These are phyloP conservation scores for Ceratobasidium sp. DNA, from an alignment of 1,284 basidiomycete species.

Conservation along the genomic window DNA sequence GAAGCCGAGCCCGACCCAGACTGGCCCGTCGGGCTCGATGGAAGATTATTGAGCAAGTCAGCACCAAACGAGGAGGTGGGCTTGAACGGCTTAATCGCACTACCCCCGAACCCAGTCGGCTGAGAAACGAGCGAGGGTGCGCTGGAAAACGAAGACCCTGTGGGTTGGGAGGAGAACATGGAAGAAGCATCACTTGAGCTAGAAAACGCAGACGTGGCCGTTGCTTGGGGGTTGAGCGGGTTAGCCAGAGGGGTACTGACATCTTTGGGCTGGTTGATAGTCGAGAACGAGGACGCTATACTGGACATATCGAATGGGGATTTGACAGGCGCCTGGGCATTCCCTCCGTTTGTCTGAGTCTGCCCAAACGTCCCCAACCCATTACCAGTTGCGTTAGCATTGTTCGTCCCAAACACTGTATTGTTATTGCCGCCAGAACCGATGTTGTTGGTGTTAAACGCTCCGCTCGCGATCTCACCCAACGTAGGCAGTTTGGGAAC, in stretches of 20 bases:
- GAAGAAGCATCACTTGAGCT: conserved; percentile 36
- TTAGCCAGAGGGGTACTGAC: conserved; percentile 34
- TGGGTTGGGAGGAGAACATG: conserved; percentile 41
- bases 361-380: conserved; percentile 41
- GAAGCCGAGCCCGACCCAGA: neutral
- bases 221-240: conserved; percentile 73
- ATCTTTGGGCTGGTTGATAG: conserved; percentile 45
- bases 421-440: too few species aligned
- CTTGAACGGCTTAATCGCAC: conserved; percentile 82
- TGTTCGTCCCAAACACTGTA: too few species aligned
- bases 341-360: conserved; percentile 50
- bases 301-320: conserved; percentile 57
- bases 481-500: conserved; percentile 80
- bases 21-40: neutral
- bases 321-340: conserved; percentile 49
- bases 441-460: conserved; percentile 42
- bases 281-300: conserved; percentile 73
- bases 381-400: conserved; percentile 41
- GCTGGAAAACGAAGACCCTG: conserved; percentile 33
- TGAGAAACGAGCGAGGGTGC: conserved; percentile 67
- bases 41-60: conserved; percentile 77
- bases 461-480: conserved; percentile 75
- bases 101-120: conserved; percentile 78
- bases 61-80: conserved; percentile 89
- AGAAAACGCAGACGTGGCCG: conserved; percentile 53